These are phyloP conservation scores for Cryptococcus hybrid DNA, from an alignment of 1,284 basidiomycete species.

Conservation along the genomic window DNA sequence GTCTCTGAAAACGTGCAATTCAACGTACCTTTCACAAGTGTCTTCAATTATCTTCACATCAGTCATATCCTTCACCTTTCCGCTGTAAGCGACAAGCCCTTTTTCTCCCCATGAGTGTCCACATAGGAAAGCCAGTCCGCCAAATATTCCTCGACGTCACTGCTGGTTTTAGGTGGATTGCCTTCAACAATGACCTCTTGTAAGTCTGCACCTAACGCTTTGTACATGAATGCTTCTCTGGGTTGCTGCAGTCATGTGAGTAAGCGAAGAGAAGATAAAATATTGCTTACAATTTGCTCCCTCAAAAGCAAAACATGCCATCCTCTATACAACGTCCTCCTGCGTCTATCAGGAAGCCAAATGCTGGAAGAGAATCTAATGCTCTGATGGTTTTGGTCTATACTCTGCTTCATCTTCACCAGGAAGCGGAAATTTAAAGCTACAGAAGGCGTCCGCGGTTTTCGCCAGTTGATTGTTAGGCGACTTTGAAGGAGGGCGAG, in stretches of 20 bases:
- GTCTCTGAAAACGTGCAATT: too few species aligned
- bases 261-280: neutral
- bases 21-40: conserved; percentile 24
- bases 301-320: conserved; percentile 35
- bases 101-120: conserved; percentile 5
- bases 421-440: conserved; percentile 30
- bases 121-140: conserved; percentile 15
- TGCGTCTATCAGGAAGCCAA: conserved; percentile 28
- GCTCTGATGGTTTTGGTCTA: conserved; percentile 19
- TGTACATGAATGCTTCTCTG: conserved; percentile 28
- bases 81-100: conserved; percentile 22
- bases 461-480: conserved; percentile 35
- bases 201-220: conserved; percentile 36
- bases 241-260: neutral
- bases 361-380: neutral
- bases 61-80: conserved; percentile 19
- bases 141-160: conserved; percentile 25
- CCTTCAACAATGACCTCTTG: conserved; percentile 32
- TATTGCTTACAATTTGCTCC: conserved; percentile 13
- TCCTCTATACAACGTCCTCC: conserved; percentile 25
- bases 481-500: conserved; percentile 19
- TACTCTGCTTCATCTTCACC: conserved; percentile 15
- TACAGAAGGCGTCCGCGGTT: conserved; percentile 36
- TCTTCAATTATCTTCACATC: conserved; percentile 6
- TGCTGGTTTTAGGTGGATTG: conserved; percentile 7